Conservation (phyloP, 345 rosid genomes). For the Draba incana region DNA sequence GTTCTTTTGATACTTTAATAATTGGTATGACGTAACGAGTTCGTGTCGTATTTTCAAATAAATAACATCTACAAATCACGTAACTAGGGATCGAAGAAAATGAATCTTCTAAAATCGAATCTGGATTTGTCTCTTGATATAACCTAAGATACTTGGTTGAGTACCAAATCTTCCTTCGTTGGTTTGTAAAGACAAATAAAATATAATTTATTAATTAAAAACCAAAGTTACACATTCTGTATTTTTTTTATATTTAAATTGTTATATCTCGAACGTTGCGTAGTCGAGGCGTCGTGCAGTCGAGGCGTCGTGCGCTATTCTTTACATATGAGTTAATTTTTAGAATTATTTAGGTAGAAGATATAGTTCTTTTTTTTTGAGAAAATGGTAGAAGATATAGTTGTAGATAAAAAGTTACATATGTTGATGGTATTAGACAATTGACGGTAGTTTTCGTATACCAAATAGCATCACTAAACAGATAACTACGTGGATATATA, state of each 20-base stretch:
- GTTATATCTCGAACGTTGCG: neutral
- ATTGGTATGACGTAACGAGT: constrained; percentile 1
- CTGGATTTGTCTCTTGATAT: constrained; percentile 15
- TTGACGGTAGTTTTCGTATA: too few species aligned
- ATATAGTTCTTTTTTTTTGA: too few species aligned
- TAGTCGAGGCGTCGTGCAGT: too few species aligned
- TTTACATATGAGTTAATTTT: neutral
- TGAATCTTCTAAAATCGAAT: constrained; percentile 18
- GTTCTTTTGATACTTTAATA: constrained; percentile 1
- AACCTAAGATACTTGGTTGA: constrained; percentile 12
- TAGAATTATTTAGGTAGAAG: too few species aligned
- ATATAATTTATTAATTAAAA: neutral
- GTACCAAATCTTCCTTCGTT: neutral
- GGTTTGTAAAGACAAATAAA: constrained; percentile 6
- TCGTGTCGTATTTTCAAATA: constrained; percentile 1
- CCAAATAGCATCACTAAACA: too few species aligned
- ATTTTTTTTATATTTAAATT: too few species aligned
- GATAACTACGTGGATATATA: too few species aligned
- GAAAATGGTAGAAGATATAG: too few species aligned
- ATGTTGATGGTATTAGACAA: too few species aligned
- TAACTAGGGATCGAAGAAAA: neutral
- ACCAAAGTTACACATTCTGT: neutral
- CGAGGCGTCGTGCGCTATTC: neutral
- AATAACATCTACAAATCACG: neutral
- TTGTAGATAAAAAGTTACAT: too few species aligned